Base-by-base conservation (phyloP, 1,284 basidiomycete genomes). In the Fistulinella staudtii region DNA sequence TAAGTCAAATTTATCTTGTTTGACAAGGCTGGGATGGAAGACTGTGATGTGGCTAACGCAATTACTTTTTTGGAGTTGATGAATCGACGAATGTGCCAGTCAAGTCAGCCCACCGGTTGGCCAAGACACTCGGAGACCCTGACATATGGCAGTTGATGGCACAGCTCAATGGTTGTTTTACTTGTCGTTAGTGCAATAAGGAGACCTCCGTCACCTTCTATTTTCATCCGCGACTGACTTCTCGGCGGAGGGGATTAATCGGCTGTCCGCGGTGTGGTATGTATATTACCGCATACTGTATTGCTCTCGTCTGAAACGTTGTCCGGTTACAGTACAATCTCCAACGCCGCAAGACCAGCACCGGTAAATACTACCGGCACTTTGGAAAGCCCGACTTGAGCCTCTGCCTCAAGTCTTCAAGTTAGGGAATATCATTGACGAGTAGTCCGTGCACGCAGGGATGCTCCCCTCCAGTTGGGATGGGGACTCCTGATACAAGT, bases 191-290 rank as follows among this genome's bases (percentile, higher is more conserved):
- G 43, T 21, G 41, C 25, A 45, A 39, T 22, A 37, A 18, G 24
- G 36, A 20, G 34, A 37, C 29, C 20, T 35, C 25, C 15, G 31
- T 39, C 28, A 30, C 45, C 33, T 42, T 60, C 50, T 43, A 44
- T 60, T 43, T 46, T 44, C 47, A 43, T 39, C 41, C 34, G 17
- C 29, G 27, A 43, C 36, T 40, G 13, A 33, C 27, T 49, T 58
- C 48, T 44, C 47, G 49, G 47, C 33, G 15, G 30, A 11, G 33
- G 56, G 39, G 28, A 38, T 51, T 46, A 20, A 43, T 46, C 58
- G 55, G 58, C 43, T 42, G 37, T 63, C 56, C 61, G 57, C 55
- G 61, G 61, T 43, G 35, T 33, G 27, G 41, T 45, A 27, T 23
- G 41, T 18, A n/a, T 27, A 18, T 17, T 28, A 22, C 18, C 22